phyloP scores from a whole-genome alignment of 2,329 filamentous ascomycete genomes.

The Epichloe scottii region DNA sequence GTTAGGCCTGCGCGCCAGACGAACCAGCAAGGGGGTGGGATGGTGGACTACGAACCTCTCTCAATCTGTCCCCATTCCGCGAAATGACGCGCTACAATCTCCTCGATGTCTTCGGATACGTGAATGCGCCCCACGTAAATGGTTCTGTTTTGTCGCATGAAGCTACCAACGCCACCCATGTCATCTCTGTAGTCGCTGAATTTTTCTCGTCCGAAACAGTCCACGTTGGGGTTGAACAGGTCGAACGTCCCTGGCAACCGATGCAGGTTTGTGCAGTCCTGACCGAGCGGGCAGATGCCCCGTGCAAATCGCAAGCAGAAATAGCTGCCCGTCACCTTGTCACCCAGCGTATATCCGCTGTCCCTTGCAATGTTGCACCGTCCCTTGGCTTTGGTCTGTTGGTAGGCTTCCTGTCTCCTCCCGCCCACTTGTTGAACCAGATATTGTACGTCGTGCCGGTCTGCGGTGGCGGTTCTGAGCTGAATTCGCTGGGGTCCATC shows the following conservation, averaged over 20 bases:
- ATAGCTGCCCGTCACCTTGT: slow-evolving; percentile 65
- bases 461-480: slow-evolving; percentile 75
- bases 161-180: slow-evolving; percentile 93
- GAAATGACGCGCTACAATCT: slow-evolving; percentile 88
- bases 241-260: slow-evolving; percentile 77
- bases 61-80: slow-evolving; percentile 94
- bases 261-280: slow-evolving; percentile 91
- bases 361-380: slow-evolving; percentile 80
- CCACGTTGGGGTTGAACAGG: slow-evolving; percentile 83
- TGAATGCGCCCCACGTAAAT: slow-evolving; percentile 90
- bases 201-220: slow-evolving; percentile 85
- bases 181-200: slow-evolving; percentile 88
- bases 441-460: slow-evolving; percentile 93
- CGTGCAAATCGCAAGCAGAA: slow-evolving; percentile 89
- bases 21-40: too few relatives aligned
- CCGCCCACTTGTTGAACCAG: slow-evolving; percentile 92
- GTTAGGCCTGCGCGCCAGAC: not conserved
- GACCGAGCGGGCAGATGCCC: slow-evolving; percentile 71
- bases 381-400: slow-evolving; percentile 70
- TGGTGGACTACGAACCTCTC: slow-evolving; percentile 35
- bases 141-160: slow-evolving; percentile 87
- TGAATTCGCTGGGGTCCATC: slow-evolving; percentile 73
- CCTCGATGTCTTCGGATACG: slow-evolving; percentile 92
- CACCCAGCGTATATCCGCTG: slow-evolving; percentile 65
- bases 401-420: slow-evolving; percentile 92